Conservation (phyloP, 768 basidiomycete species). For the Multifurca ochricompacta region DNA sequence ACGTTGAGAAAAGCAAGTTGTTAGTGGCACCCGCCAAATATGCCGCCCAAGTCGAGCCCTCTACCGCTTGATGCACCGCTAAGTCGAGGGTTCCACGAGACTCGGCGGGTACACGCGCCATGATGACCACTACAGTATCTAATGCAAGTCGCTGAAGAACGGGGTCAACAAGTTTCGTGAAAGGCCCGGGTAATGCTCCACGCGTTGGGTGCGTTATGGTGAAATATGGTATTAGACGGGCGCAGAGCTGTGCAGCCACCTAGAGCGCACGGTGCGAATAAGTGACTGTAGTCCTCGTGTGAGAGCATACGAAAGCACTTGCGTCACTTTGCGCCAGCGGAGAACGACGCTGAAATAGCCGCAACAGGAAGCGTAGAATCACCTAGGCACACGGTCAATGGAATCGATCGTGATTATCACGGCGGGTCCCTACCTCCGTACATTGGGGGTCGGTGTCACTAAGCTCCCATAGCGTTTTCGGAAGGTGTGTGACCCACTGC, state of each 20-base stretch:
- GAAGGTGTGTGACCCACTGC: slow-evolving; percentile 70
- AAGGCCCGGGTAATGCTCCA: slow-evolving; percentile 73
- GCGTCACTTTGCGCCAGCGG: slow-evolving; percentile 39
- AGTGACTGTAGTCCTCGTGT: slow-evolving; percentile 6
- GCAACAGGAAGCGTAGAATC: slow-evolving; percentile 58
- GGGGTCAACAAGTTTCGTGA: slow-evolving; percentile 48
- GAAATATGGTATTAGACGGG: slow-evolving; percentile 73
- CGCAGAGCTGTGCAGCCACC: slow-evolving; percentile 46
- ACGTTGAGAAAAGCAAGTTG: neutral
- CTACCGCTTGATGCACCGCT: slow-evolving; percentile 22
- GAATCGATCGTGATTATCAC: neutral
- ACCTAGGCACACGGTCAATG: slow-evolving; percentile 29
- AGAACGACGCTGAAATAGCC: slow-evolving; percentile 48
- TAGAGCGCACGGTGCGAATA: slow-evolving; percentile 15
- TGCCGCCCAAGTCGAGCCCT: slow-evolving; percentile 16
- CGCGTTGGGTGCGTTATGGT: slow-evolving; percentile 64
- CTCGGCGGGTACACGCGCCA: slow-evolving; percentile 4
- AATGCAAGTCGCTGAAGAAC: slow-evolving; percentile 51
- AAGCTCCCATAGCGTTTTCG: slow-evolving; percentile 81
- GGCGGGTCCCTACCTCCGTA: slow-evolving; percentile 46
- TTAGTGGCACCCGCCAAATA: slow-evolving; percentile 20
- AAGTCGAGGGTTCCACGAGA: slow-evolving; percentile 14
- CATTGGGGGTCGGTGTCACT: slow-evolving; percentile 46
- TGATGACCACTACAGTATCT: slow-evolving; percentile 44
- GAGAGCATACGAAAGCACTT: slow-evolving; percentile 20